These are phyloP conservation scores for Cicer arietinum DNA, from an alignment of 306 rosid species.

Conservation along the genomic window DNA sequence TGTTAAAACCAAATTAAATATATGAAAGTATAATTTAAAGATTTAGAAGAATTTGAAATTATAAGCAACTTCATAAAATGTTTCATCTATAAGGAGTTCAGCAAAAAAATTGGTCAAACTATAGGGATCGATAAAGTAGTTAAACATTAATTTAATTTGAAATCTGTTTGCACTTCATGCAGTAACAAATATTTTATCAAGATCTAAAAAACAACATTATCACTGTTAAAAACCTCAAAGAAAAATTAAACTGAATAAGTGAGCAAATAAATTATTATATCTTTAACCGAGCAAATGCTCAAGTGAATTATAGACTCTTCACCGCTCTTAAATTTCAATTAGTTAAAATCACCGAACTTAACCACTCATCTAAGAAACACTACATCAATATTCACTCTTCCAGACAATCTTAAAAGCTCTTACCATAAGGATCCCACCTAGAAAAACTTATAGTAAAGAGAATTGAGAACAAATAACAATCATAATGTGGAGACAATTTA, in stretches of 20 bases:
- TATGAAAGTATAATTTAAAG: no score
- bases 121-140: no score
- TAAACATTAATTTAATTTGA: no score
- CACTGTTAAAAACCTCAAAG: no score
- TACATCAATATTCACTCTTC: neutral
- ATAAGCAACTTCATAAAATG: no score
- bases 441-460: neutral
- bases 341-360: neutral
- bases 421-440: neutral
- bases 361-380: neutral
- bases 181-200: no score
- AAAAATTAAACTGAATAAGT: neutral
- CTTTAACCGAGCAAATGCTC: neutral
- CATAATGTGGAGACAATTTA: slow-evolving; percentile 5
- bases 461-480: neutral
- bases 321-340: neutral
- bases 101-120: no score
- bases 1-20: no score
- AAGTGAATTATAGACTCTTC: neutral
- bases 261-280: neutral
- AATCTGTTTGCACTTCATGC: no score
- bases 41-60: no score
- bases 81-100: no score
- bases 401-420: neutral
- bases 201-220: no score